Percentiles rank a stretch among this genome's conserved stretches.
phyloP scores from a whole-genome alignment of 257 asterid genomes.

The Perilla frutescens region DNA sequence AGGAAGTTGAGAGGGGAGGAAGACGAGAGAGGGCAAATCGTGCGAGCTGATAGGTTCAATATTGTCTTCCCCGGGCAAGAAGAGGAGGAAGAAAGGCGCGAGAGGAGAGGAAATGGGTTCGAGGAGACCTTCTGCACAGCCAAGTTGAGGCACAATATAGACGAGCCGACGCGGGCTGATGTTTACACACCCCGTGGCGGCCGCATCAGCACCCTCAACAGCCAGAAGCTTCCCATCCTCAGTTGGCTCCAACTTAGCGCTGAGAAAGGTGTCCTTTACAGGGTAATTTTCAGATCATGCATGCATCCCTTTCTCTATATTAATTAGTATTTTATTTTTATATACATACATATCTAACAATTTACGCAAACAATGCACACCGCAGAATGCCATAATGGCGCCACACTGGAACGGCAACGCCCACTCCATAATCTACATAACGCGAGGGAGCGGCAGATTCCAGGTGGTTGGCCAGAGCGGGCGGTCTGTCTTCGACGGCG shows the following conservation, averaged over 20 bases:
- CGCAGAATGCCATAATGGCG: slow-evolving; percentile 54
- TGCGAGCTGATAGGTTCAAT: slow-evolving; percentile 46
- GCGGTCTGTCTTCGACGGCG: slow-evolving; percentile 52
- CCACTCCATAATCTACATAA: slow-evolving; percentile 53
- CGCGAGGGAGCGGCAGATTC: slow-evolving; percentile 51
- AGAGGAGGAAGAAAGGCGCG: slow-evolving; percentile 28
- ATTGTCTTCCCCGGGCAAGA: slow-evolving; percentile 41
- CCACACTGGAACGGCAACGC: slow-evolving; percentile 63
- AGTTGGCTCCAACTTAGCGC: slow-evolving; percentile 53
- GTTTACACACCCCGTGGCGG: slow-evolving; percentile 64
- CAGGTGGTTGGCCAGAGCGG: slow-evolving; percentile 59
- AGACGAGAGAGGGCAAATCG: slow-evolving; percentile 55
- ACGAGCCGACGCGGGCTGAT: slow-evolving; percentile 48
- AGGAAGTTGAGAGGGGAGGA: slow-evolving; percentile 40
- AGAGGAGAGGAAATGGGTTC: slow-evolving; percentile 44
- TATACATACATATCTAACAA: not conserved
- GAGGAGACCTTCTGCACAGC: slow-evolving; percentile 64
- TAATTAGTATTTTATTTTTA: no score
- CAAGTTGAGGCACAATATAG: slow-evolving; percentile 50
- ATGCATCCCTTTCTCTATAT: no score
- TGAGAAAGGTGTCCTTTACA: slow-evolving; percentile 54
- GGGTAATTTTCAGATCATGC: slow-evolving; percentile 33
- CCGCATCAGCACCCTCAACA: slow-evolving; percentile 52
- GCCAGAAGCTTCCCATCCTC: slow-evolving; percentile 64
- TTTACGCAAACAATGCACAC: not conserved